Base-by-base conservation (phyloP, 805 yeast genomes). In the Candida rishiriensis region DNA sequence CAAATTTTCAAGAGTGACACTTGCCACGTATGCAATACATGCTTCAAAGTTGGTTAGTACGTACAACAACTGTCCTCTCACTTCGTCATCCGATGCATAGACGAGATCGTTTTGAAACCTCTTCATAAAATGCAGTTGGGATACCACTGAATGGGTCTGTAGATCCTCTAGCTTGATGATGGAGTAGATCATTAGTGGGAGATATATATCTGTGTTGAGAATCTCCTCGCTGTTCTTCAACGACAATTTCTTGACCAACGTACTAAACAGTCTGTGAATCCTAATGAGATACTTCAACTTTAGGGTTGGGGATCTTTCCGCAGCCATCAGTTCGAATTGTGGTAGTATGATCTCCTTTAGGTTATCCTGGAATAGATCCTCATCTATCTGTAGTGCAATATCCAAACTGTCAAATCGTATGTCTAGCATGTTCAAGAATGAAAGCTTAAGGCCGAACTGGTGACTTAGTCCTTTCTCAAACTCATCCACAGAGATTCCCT, bases 31-130 rank as follows among this genome's bases (percentile, higher is more conserved):
- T 7, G 67, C 58, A 12, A 66, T 43, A 29, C 66, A 56, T 4
- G 71, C 71, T 46, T 66, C 70, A 40, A 64, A 55, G 41, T 66
- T 66, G 1, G 71, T 65, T 36, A 62, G 48, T 14, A 64, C 65
- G 41, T 66, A 66, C 14, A 65, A 44, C 30, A 66, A 42, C 38
- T 61, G 61, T 5, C 69, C 68, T 18, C 44, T 55, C 37, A 63
- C 66, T n/a, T 53, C 55, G 40, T 59, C 57, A 31, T 45, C 41
- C 11, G 52, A 49, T 18, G 56, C 63, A 46, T 55, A 64, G 9
- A 64, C 47, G 26, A 38, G 42, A 34, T 58, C 60, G 43, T 66
- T 64, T 30, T 60, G 44, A 43, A 65, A 66, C 34, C 66, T 50
- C 43, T 65, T 65, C 36, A 64, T 63, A 39, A 63, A 58, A 35